These are phyloP conservation scores for Neonectria magnoliae DNA, from an alignment of 2,329 filamentous ascomycete species.

Conservation along the genomic window DNA sequence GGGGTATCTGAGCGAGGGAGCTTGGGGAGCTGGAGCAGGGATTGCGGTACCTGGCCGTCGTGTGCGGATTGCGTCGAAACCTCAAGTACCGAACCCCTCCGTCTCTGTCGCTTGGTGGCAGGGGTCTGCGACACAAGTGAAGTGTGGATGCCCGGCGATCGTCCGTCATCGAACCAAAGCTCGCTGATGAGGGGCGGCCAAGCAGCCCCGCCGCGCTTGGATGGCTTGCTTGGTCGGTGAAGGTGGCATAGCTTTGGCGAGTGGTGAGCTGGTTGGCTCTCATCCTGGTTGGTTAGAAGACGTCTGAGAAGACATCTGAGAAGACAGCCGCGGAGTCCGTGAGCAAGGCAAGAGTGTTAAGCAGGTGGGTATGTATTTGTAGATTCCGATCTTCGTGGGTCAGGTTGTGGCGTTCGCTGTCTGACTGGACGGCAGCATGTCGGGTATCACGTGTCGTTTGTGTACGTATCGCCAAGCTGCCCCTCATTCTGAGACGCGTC, in stretches of 20 bases:
- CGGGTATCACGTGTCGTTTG: not conserved
- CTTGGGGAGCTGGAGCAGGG: constrained; percentile 33
- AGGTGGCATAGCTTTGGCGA: not conserved
- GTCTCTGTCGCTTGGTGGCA: constrained; percentile 22
- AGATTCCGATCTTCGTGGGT: not conserved
- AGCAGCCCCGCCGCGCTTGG: constrained; percentile 7
- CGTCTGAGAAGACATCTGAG: too few relatives aligned
- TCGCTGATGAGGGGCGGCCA: constrained; percentile 17
- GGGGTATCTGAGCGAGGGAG: constrained; percentile 29
- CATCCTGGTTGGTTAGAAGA: not conserved
- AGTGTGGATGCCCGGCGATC: constrained; percentile 22
- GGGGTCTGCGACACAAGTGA: constrained; percentile 39
- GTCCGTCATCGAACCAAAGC: constrained; percentile 21
- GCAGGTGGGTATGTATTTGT: not conserved
- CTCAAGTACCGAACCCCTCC: constrained; percentile 38
- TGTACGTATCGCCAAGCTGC: constrained; percentile 12
- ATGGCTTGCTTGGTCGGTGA: constrained; percentile 17
- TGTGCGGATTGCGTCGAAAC: constrained; percentile 14
- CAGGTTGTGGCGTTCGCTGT: not conserved
- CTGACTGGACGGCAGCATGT: not conserved
- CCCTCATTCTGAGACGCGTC: constrained; percentile 10
- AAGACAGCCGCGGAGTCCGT: not conserved
- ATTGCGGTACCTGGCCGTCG: constrained; percentile 27
- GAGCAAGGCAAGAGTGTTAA: not conserved
- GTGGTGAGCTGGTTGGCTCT: not conserved